A percentile compares a stretch with the other conserved stretches of the same genome.
These are phyloP conservation scores for Limnomonas spitsbergensis DNA, from an alignment of 139 green algal species.

Conservation along the genomic window DNA sequence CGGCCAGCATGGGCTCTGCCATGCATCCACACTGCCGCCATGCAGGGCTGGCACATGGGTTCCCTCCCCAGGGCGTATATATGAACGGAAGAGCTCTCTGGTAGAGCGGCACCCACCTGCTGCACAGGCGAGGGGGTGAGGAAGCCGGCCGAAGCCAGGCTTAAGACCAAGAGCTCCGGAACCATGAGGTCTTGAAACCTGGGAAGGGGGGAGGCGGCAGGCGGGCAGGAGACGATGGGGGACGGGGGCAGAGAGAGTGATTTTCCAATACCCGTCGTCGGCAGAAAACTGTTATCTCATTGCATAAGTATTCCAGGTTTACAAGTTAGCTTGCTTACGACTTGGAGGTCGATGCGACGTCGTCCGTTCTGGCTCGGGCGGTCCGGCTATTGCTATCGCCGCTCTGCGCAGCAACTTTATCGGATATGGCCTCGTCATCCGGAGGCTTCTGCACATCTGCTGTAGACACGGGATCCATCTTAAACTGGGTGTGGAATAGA, in stretches of 20 bases:
- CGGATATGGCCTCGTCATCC: too few relatives aligned
- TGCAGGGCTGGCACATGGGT: not conserved
- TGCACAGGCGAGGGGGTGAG: conserved; percentile 9
- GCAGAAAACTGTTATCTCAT: not conserved
- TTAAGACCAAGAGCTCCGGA: not conserved
- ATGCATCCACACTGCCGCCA: not conserved
- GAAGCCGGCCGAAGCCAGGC: conserved; percentile 3
- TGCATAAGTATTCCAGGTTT: not conserved
- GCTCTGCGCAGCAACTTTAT: too few relatives aligned
- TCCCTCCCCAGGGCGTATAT: too few relatives aligned
- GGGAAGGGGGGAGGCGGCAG: not conserved
- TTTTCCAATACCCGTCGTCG: not conserved
- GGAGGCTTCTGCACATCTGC: too few relatives aligned
- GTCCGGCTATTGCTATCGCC: too few relatives aligned
- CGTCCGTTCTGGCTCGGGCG: not conserved
- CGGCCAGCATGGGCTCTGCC: too few relatives aligned
- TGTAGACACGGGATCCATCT: too few relatives aligned
- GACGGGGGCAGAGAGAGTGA: not conserved
- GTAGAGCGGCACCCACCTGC: not conserved
- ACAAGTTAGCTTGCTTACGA: not conserved
- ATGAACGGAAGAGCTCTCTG: too few relatives aligned
- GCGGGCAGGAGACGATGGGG: not conserved
- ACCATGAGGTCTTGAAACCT: conserved; percentile 9
- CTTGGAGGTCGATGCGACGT: conserved; percentile 3
- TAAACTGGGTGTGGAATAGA: too few relatives aligned